phyloP scores from a whole-genome alignment of 768 basidiomycete species.

The Mycena rosella region DNA sequence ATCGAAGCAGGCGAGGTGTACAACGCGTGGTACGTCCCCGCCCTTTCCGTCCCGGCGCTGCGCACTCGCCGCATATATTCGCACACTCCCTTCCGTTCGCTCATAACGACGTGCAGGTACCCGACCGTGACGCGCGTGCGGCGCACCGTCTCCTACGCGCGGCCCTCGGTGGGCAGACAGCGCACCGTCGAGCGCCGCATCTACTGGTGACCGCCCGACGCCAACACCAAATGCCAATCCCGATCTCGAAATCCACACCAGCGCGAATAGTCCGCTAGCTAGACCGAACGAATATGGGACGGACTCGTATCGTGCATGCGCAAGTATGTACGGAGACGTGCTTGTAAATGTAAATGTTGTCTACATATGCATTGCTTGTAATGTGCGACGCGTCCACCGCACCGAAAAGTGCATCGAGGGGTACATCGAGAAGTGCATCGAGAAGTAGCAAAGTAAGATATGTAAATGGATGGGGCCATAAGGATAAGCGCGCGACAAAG shows the following conservation, averaged over 20 bases:
- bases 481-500: neutral
- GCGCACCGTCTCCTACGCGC: conserved; percentile 75
- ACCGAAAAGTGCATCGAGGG: too few species aligned
- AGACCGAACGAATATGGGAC: neutral
- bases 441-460: too few species aligned
- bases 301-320: neutral
- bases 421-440: too few species aligned
- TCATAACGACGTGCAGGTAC: conserved; percentile 65
- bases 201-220: conserved; percentile 68
- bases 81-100: too few species aligned
- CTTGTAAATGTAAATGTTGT: too few species aligned
- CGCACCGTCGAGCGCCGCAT: conserved; percentile 81
- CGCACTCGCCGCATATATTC: too few species aligned
- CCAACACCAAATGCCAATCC: too few species aligned
- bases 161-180: conserved; percentile 54
- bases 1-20: conserved; percentile 78
- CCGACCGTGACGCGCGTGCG: conserved; percentile 84
- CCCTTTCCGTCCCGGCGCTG: neutral
- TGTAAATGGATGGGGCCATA: neutral
- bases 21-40: conserved; percentile 69
- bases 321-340: too few species aligned
- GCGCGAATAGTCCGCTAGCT: conserved; percentile 4
- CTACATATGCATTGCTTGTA: too few species aligned
- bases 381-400: too few species aligned
- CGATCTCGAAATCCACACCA: neutral